phyloP scores from a whole-genome alignment of 495 filamentous ascomycete species.

The Penicillium maclennaniae region DNA sequence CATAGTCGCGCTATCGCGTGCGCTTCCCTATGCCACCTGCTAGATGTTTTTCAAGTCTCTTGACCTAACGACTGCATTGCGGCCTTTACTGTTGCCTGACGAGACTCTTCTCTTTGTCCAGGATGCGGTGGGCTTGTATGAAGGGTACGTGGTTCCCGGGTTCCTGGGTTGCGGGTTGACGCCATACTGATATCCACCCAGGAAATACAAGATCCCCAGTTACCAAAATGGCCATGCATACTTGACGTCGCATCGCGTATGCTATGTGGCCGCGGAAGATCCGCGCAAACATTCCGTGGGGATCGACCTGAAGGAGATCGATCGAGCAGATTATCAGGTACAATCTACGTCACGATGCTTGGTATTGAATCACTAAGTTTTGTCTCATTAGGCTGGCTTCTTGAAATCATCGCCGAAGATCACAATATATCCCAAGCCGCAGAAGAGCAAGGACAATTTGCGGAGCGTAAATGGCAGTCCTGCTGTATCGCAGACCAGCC shows the following conservation, averaged over 20 bases:
- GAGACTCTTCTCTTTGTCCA: slow-evolving; percentile 92
- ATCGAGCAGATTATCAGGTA: slow-evolving; percentile 88
- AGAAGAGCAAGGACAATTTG: slow-evolving; percentile 48
- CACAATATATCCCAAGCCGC: slow-evolving; percentile 74
- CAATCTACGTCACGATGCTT: slow-evolving; percentile 10
- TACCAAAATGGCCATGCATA: slow-evolving; percentile 96
- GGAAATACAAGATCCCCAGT: slow-evolving; percentile 92
- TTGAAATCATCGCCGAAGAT: slow-evolving; percentile 94
- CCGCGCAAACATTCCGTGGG: slow-evolving; percentile 81
- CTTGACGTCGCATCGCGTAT: slow-evolving; percentile 88
- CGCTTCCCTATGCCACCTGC: slow-evolving; percentile 25
- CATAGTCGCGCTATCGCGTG: slow-evolving; percentile 18
- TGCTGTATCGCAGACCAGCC: slow-evolving; percentile 23
- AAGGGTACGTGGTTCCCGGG: slow-evolving; percentile 66
- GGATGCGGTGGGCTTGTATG: slow-evolving; percentile 94
- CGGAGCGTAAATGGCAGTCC: slow-evolving; percentile 34
- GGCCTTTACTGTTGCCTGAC: slow-evolving; percentile 85
- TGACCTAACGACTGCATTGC: slow-evolving; percentile 91
- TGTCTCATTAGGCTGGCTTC: slow-evolving; percentile 69
- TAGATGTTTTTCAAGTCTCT: slow-evolving; percentile 95
- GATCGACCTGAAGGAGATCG: slow-evolving; percentile 85
- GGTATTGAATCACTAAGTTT: slow-evolving; percentile 1
- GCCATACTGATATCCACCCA: slow-evolving; percentile 32
- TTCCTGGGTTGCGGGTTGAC: slow-evolving; percentile 5
- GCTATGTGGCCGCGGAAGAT: slow-evolving; percentile 88